Evolutionary conservation across 73 alveolate species (phyloP), one percentile per base, ranked within the genome.

Genomic region (Paramecium tetraurelia): DNA sequence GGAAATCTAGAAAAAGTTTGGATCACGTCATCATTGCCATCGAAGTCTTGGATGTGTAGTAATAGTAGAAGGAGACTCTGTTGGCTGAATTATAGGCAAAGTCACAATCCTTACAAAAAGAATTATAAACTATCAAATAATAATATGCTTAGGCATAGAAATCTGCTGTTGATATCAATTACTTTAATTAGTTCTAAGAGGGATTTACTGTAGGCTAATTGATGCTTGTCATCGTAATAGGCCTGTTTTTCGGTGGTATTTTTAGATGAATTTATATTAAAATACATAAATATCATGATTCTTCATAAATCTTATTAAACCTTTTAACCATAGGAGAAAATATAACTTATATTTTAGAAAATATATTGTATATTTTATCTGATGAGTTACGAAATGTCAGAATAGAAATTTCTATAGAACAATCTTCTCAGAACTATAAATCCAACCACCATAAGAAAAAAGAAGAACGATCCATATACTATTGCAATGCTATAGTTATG

Each of bases 401-500:
- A 24, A 80, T 80, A 80, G 57, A 80, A 80, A 43, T 40, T 80
- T 46, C 72, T 41, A 80, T 80, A 80, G 24, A 80, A 80, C 10
- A 80, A 46, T 46, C 90, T 80, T 80, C 90, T 80, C 18, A 80
- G 5, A 5, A 80, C 57, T n/a, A 80, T 80, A 35, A 80, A 80
- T 80, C 70, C 90, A 48, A 80, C 90, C 3, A 46, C 72, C 72
- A 80, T 20, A 20, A 80, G 75, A 11, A 80, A 46, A 80, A 80
- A 80, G 77, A 80, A 80, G 21, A 80, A 80, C 7, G 90, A 41
- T 20, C 90, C 90, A 80, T 80, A 80, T 2, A 80, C 90, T 7
- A 44, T 44, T 5, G 48, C 29, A 14, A 80, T 80, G 29, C 43
- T 80, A 21, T 44, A n/a, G 31, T 80, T 44, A 80, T 80, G 90